These are phyloP conservation scores for Linnemannia schmuckeri DNA, from an alignment of 192 early-diverging fungal species.

Conservation along the genomic window DNA sequence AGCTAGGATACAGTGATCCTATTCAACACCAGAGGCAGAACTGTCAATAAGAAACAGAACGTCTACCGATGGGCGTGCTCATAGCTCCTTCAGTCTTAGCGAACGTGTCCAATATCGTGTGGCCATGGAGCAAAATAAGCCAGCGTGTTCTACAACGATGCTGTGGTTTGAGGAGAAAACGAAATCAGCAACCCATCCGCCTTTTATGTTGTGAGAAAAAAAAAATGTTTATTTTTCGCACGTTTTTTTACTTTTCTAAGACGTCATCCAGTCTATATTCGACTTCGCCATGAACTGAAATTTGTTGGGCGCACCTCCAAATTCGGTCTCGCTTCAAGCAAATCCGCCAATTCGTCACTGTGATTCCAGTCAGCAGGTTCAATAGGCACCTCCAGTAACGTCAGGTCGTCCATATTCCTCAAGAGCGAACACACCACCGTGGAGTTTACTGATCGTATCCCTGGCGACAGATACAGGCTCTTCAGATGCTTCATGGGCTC, in stretches of 20 bases:
- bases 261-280: neutral
- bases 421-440: neutral
- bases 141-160: constrained; percentile 54
- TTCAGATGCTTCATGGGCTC: neutral
- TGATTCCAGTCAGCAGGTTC: neutral
- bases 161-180: constrained; percentile 23
- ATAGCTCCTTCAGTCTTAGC: constrained; percentile 47
- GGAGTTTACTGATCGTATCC: neutral
- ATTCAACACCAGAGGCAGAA: constrained; percentile 54
- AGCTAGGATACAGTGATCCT: constrained; percentile 31
- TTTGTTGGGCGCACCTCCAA: neutral
- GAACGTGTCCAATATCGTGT: constrained; percentile 55
- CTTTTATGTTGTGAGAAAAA: neutral
- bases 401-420: neutral
- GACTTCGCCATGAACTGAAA: neutral
- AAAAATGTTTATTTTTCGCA: too few species aligned
- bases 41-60: constrained; percentile 32
- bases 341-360: neutral
- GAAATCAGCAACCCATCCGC: neutral
- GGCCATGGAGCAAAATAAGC: constrained; percentile 14
- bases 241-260: neutral
- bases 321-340: neutral
- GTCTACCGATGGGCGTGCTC: constrained; percentile 55
- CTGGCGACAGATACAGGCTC: neutral
- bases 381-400: neutral